Base-by-base conservation (phyloP, 2,329 filamentous ascomycete genomes). In the Fulvia fulva region DNA sequence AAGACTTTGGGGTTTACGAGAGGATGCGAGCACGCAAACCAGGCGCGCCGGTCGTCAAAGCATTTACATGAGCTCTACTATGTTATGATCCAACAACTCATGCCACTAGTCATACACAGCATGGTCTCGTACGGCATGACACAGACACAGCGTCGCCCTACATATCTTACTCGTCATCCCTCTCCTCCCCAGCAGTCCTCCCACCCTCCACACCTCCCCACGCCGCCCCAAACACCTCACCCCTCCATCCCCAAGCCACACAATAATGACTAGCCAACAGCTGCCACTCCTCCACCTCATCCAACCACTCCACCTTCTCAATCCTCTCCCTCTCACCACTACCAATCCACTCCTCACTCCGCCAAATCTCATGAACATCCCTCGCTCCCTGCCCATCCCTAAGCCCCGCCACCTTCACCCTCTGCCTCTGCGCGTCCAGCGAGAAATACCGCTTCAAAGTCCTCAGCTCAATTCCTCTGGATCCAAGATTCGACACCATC, bases 241-340 rank as follows among this genome's bases (percentile, higher is more conserved):
- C 84, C 66, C 83, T 86, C 84, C 89, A 95, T 1, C 87, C 94
- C 93, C 93, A 97, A 3, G 86, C 87, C 45, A 99, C 82, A 63
- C 92, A 86, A 70, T 99, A 99, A 78, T 99, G 94, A 63, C 83
- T 84, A 0, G 91, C 90, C 66, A 99, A 75, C 65, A 99, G 75
- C 68, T 87, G 81, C 88, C 94, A 96, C 76, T 99, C 94, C 75
- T 99, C 94, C 23, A 97, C 82, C 75, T 99, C 94, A 75, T 99
- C 94, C 62, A 99, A 74, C 68, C 94, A 91, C 73, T 99, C 92
- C 25, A 97, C 73, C 11, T 77, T 75, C 63, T 92, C 87, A 1
- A 97, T 85, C 50, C 92, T 80, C 68, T 89, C 87, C 74, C 90
- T 92, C 75, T 97, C 93, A 1, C 78, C 77, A 0, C 79, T 70